These are phyloP conservation scores for Polytrichum formosum DNA, from an alignment of 225 moss, liverwort and hornwort species.

Conservation along the genomic window DNA sequence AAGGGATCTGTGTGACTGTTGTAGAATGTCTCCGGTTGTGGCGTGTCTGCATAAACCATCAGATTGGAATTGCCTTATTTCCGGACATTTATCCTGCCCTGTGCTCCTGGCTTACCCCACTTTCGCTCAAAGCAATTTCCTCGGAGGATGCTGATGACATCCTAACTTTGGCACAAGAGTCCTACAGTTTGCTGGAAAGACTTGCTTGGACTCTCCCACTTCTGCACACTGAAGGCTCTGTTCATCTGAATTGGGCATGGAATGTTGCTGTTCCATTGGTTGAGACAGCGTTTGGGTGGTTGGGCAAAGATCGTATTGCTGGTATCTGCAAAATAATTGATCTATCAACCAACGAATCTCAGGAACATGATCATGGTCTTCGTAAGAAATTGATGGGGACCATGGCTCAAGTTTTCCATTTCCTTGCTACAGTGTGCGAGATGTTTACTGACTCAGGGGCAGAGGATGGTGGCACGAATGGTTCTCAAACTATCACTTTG, in stretches of 20 bases:
- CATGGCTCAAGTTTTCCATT: slow-evolving; percentile 65
- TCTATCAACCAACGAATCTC: background rate
- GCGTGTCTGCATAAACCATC: slow-evolving; percentile 72
- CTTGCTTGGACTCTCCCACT: slow-evolving; percentile 68
- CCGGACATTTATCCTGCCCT: slow-evolving; percentile 72
- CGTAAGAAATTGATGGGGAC: slow-evolving; percentile 33
- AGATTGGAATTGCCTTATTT: slow-evolving; percentile 68
- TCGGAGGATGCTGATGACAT: slow-evolving; percentile 20
- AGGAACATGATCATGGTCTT: slow-evolving; percentile 5
- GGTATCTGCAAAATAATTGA: slow-evolving; percentile 17
- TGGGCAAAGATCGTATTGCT: slow-evolving; percentile 48
- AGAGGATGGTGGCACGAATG: slow-evolving; percentile 11
- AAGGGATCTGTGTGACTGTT: slow-evolving; percentile 33
- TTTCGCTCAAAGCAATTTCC: slow-evolving; percentile 39
- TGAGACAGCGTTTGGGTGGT: slow-evolving; percentile 69
- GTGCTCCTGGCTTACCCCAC: slow-evolving; percentile 69
- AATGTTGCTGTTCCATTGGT: slow-evolving; percentile 66
- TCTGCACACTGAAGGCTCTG: slow-evolving; percentile 32
- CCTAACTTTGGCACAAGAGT: slow-evolving; percentile 55
- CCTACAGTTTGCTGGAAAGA: slow-evolving; percentile 69
- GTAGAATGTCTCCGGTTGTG: slow-evolving; percentile 75
- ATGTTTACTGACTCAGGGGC: slow-evolving; percentile 20
- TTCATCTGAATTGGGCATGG: slow-evolving; percentile 74
- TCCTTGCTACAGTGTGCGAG: slow-evolving; percentile 69
- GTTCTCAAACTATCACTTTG: slow-evolving; percentile 23